These are phyloP conservation scores for Chlorella sorokiniana DNA, from an alignment of 139 green algal species.

Conservation along the genomic window DNA sequence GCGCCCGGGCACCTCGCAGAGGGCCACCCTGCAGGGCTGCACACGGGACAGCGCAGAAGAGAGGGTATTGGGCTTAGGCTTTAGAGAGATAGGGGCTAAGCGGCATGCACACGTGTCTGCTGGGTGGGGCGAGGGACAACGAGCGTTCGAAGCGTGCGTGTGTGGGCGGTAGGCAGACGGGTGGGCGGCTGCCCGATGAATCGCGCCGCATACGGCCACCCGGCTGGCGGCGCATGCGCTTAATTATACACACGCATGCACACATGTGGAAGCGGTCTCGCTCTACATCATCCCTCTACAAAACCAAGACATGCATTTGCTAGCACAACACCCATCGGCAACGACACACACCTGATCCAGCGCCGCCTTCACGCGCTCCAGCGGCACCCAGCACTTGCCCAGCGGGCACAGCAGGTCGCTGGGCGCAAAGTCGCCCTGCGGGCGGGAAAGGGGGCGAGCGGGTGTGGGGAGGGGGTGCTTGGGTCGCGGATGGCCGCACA, in stretches of 20 bases:
- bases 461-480: neutral
- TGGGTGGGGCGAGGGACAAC: no score
- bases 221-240: no score
- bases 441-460: no score
- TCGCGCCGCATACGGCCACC: no score
- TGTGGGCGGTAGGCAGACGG: no score
- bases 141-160: no score
- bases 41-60: neutral
- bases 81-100: neutral
- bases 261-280: no score
- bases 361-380: neutral
- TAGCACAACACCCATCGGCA: neutral
- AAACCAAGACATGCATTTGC: neutral
- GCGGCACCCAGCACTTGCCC: slow-evolving; percentile 62
- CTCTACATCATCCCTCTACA: neutral
- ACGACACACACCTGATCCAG: slow-evolving; percentile 16
- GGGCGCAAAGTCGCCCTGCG: slow-evolving; percentile 84
- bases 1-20: slow-evolving; percentile 37
- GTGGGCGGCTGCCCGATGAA: no score
- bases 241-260: no score
- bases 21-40: slow-evolving; percentile 13
- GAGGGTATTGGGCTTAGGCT: no score
- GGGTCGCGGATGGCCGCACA: neutral
- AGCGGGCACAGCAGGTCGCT: slow-evolving; percentile 89
- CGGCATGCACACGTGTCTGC: neutral